Percentiles rank a stretch among this genome's conserved stretches.
These are phyloP conservation scores for Cytospora leucostoma DNA, from an alignment of 2,329 filamentous ascomycete genomes.

Conservation along the genomic window DNA sequence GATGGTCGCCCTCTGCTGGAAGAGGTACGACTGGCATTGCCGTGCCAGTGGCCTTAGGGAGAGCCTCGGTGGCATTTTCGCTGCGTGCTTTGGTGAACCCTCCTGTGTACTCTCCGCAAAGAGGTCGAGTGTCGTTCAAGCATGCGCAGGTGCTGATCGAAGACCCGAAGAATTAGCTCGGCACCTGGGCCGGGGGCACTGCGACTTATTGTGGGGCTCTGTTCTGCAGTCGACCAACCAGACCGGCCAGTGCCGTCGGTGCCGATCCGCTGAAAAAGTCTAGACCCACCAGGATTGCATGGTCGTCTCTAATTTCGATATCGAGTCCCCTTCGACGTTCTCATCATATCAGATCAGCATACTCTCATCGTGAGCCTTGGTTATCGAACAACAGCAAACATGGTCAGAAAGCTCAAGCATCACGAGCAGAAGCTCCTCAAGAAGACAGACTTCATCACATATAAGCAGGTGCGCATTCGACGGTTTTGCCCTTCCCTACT, in stretches of 20 bases:
- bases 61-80: conserved; percentile 26
- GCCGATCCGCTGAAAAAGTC: conserved; percentile 24
- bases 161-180: conserved; percentile 23
- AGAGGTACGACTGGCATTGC: conserved; percentile 28
- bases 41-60: conserved; percentile 26
- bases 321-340: conserved; percentile 16
- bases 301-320: conserved; percentile 13
- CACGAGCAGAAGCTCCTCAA: conserved; percentile 97
- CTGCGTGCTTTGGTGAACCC: conserved; percentile 8
- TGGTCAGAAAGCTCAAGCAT: conserved; percentile 96
- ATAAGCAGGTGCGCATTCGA: conserved; percentile 60
- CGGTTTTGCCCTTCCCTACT: background rate
- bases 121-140: background rate
- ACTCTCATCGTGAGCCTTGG: background rate
- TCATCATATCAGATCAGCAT: background rate
- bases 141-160: background rate
- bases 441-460: conserved; percentile 89
- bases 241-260: conserved; percentile 17
- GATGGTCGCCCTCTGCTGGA: conserved; percentile 23
- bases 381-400: conserved; percentile 44
- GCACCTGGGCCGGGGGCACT: conserved; percentile 11
- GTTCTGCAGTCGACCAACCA: background rate
- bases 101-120: background rate
- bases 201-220: background rate
- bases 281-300: conserved; percentile 28